Conservation (phyloP, 768 basidiomycete species). For the Naganishia friedmannii region DNA sequence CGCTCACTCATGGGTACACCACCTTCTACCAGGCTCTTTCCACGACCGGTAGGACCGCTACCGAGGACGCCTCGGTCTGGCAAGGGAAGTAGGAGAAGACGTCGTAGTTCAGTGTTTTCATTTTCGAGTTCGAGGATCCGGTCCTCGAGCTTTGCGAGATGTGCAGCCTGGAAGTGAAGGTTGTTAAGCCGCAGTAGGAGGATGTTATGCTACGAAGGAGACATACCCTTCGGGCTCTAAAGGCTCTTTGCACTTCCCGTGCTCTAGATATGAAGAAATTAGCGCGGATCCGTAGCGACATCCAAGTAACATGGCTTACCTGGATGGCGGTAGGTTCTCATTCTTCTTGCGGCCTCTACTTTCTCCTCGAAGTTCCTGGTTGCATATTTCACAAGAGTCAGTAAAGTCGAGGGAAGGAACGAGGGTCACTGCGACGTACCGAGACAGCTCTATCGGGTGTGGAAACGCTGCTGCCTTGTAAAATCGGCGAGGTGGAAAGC, state of each 20-base stretch:
- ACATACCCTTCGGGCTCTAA: conserved; percentile 45
- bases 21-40: conserved; percentile 50
- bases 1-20: conserved; percentile 52
- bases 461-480: not conserved
- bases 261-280: conserved; percentile 46
- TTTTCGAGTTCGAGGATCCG: conserved; percentile 49
- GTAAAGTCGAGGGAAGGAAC: too few species aligned
- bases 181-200: too few species aligned
- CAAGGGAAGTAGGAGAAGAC: conserved; percentile 39
- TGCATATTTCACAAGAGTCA: not conserved
- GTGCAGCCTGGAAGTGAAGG: conserved; percentile 38
- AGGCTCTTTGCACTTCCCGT: conserved; percentile 53
- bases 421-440: not conserved
- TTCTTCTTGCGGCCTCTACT: conserved; percentile 50
- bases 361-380: conserved; percentile 40
- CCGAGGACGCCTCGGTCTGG: conserved; percentile 43
- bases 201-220: not conserved
- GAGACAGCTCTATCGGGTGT: conserved; percentile 9
- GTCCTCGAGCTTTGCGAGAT: conserved; percentile 52
- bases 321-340: conserved; percentile 27
- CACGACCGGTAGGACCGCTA: conserved; percentile 51
- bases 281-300: not conserved
- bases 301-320: not conserved
- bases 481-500: conserved; percentile 16
- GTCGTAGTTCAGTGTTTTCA: conserved; percentile 50